Base-by-base conservation (phyloP, 1,139 yeast genomes). In the Trichomonascaceae sp. region DNA sequence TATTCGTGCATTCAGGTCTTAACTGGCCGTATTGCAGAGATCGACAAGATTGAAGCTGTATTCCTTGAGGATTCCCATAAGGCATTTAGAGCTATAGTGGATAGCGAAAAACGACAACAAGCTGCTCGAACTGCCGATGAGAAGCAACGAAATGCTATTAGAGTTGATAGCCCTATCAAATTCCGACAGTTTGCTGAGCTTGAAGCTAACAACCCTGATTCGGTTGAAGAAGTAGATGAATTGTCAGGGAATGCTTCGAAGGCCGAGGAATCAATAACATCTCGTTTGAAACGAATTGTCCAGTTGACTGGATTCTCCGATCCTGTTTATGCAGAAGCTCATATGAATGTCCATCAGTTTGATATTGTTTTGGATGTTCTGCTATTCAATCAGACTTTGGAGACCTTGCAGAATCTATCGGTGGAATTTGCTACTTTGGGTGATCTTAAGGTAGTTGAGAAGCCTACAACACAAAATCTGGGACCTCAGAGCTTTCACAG, bases 361-460 rank as follows among this genome's bases (percentile, higher is more conserved):
- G 99, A 95, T 70, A 96, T 95, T 63, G 93, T 90, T 0, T 78
- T 95, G 65, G 99, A 95, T 66, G 97, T 95, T 24, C 76, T 95
- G 67, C 77, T 95, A 62, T 98, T 95, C 51, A 95, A 95, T 70
- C 99, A 95, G 74, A 93, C 99, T 7, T 84, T 84, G 17, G 85
- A 83, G 59, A 95, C 99, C 4, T 80, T 95, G 67, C 87, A 96
- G 67, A 93, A 95, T 70, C 76, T 95, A 60, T 85, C 91, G 50
- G 96, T 93, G 55, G 99, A 95, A 71, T 91, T 95, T 75, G 97
- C 97, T 50, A 89, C 98, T 1, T 77, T 95, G 54, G 99, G 99
- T 56, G 99, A 93, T 68, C 79, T 95, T 70, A 91, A 91, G 75
- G 96, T 95, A 48, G 87, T 91, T 50, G 98, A 93, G 68, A 85